Evolutionary conservation across 495 filamentous ascomycete species (phyloP), one percentile per base, ranked within the genome.

Genomic region (Aspergillus nidulans): DNA sequence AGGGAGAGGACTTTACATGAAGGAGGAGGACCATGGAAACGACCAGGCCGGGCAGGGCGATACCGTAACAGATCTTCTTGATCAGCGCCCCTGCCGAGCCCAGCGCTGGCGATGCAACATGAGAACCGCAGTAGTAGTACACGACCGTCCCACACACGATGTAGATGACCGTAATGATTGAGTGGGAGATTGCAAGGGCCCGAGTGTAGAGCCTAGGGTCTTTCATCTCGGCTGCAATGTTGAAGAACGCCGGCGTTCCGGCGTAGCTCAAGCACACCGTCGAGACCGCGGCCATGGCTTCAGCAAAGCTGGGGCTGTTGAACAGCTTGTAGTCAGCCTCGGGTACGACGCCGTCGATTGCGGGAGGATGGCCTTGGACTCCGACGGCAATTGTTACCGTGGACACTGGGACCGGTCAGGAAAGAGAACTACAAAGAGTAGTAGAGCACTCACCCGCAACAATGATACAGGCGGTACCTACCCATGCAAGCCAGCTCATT

Each of bases 201-300:
- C 81, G 82, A 48, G 70, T 69, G 57, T 78, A 88, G 57, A 87
- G 78, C n/a, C 57, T 57, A 0, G 85, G 86, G 0, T 83, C 80
- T 55, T 84, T 81, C 81, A 91, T 87, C 65, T 91, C 88, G 34
- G 84, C 78, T 60, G 85, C 83, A 65, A 92, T 85, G n/a, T 74
- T 76, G 71, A 90, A 88, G 77, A 75, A 87, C 60, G 69, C 85
- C 49, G 79, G 85, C 60, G 73, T 86, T 58, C 81, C 87, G n/a
- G 74, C 60, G 70, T 62, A 74, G 23, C 87, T 84, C 59, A 90
- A 86, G 48, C 85, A 79, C 23, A 89, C 74, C 7, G 84, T 81
- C 30, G 23, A 28, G 43, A 28, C 15, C 12, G 43, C 43, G 7
- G 84, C 77, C 53, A 89, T 66, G 13, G 62, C 72, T 13, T 69